These are phyloP conservation scores for Pythium aristosporum DNA, from an alignment of 352 stramenopile species.

Conservation along the genomic window DNA sequence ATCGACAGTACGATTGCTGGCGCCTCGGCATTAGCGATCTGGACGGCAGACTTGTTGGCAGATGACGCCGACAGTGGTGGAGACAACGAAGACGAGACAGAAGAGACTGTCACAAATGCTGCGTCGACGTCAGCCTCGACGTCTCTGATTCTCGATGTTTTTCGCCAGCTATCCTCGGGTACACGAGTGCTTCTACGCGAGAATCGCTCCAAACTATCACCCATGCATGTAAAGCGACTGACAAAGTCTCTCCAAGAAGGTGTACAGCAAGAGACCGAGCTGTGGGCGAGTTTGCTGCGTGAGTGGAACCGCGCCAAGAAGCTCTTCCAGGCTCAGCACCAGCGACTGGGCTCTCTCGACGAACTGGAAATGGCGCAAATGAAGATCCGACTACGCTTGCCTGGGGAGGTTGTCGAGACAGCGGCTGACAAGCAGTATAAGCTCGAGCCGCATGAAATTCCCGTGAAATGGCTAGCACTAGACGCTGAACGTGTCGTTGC, in stretches of 20 bases:
- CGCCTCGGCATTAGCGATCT: not conserved
- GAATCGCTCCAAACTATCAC: not conserved
- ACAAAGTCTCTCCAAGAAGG: slow-evolving; percentile 24
- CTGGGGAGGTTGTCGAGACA: slow-evolving; percentile 39
- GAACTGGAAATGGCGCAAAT: slow-evolving; percentile 79
- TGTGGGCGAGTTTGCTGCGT: slow-evolving; percentile 46
- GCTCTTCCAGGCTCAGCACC: slow-evolving; percentile 68
- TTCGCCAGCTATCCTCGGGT: slow-evolving; percentile 48
- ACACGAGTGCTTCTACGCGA: slow-evolving; percentile 25
- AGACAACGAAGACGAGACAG: not conserved
- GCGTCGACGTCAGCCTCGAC: slow-evolving; percentile 19
- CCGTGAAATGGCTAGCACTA: slow-evolving; percentile 34
- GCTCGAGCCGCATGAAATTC: slow-evolving; percentile 45
- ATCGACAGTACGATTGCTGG: slow-evolving; percentile 33
- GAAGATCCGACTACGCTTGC: slow-evolving; percentile 53
- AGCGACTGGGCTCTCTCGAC: slow-evolving; percentile 67
- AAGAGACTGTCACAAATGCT: not conserved
- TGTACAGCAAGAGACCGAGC: slow-evolving; percentile 45
- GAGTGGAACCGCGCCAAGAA: slow-evolving; percentile 61
- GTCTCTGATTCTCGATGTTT: slow-evolving; percentile 53
- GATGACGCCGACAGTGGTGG: not conserved
- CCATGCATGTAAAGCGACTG: not conserved
- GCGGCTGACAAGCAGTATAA: slow-evolving; percentile 58
- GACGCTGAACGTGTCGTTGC: slow-evolving; percentile 45
- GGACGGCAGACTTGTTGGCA: slow-evolving; percentile 2